Evolutionary conservation across 2,329 filamentous ascomycete species (phyloP).

Genomic region (Botrytis deweyae): DNA sequence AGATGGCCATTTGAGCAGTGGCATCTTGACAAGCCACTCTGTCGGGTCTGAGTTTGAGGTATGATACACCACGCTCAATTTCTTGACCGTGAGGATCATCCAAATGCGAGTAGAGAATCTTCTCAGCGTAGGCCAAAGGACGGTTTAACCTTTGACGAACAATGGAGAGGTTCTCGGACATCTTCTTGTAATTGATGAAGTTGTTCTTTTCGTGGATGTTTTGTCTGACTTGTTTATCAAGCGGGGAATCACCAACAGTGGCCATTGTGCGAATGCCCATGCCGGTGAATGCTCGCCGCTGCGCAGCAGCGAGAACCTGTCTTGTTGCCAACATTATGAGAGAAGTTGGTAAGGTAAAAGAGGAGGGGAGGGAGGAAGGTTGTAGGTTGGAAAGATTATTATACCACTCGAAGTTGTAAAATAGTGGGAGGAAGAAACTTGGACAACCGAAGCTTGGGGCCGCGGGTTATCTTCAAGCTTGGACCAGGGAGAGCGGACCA

Average conservation of each 20-base stretch:
- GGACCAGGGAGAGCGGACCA: neutral
- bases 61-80: slow-evolving; percentile 91
- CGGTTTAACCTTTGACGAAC: slow-evolving; percentile 88
- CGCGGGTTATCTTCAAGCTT: slow-evolving; percentile 16
- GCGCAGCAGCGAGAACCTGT: slow-evolving; percentile 67
- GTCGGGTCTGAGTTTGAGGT: slow-evolving; percentile 94
- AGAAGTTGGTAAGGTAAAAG: slow-evolving; percentile 22
- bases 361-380: slow-evolving; percentile 28
- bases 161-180: slow-evolving; percentile 94
- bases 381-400: slow-evolving; percentile 1
- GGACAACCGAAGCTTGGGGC: slow-evolving; percentile 14
- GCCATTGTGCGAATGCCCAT: slow-evolving; percentile 72
- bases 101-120: slow-evolving; percentile 98
- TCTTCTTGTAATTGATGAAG: slow-evolving; percentile 99
- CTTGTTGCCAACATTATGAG: slow-evolving; percentile 68
- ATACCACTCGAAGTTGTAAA: slow-evolving; percentile 14
- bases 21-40: slow-evolving; percentile 99
- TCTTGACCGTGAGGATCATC: slow-evolving; percentile 96
- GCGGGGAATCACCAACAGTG: slow-evolving; percentile 78
- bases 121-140: slow-evolving; percentile 93
- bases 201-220: slow-evolving; percentile 94
- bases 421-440: slow-evolving; percentile 19
- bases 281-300: slow-evolving; percentile 59
- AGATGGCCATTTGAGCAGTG: slow-evolving; percentile 98
- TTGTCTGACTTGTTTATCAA: slow-evolving; percentile 96